These are phyloP conservation scores for Microdochium bolleyi DNA, from an alignment of 2,329 filamentous ascomycete species.

Conservation along the genomic window DNA sequence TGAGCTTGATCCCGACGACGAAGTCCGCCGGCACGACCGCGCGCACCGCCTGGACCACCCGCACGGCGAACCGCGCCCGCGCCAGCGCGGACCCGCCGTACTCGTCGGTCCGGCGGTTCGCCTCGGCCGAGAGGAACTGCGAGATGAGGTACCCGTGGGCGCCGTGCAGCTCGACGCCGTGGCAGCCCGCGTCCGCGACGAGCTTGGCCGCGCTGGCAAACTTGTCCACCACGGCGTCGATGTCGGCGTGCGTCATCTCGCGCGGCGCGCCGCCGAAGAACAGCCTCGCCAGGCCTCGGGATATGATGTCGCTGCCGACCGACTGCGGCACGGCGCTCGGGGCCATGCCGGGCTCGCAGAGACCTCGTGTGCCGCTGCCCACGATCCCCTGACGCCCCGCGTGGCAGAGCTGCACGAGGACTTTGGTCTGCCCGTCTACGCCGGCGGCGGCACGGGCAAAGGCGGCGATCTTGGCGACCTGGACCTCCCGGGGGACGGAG, in stretches of 20 bases:
- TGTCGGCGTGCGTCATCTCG: constrained; percentile 1
- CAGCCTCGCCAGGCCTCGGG: constrained; percentile 19
- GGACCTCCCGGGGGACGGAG: constrained; percentile 13
- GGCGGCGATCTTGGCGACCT: constrained; percentile 25
- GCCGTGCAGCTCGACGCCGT: constrained; percentile 2
- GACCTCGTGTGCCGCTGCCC: constrained; percentile 24
- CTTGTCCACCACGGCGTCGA: neutral
- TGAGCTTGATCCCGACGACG: constrained; percentile 44
- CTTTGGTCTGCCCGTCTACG: constrained; percentile 22
- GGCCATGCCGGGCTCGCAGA: constrained; percentile 28
- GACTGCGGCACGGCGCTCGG: constrained; percentile 32
- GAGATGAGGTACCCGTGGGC: constrained; percentile 2
- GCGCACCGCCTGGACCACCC: constrained; percentile 33
- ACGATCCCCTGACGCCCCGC: constrained; percentile 33
- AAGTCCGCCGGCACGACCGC: constrained; percentile 29
- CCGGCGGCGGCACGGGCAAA: constrained; percentile 22
- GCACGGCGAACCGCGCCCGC: constrained; percentile 37
- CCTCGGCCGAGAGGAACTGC: neutral
- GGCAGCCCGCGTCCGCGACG: constrained; percentile 1
- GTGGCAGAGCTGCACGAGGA: constrained; percentile 36
- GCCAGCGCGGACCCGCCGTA: constrained; percentile 43
- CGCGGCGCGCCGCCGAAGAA: constrained; percentile 36
- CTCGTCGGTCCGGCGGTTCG: constrained; percentile 33
- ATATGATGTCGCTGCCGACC: constrained; percentile 27
- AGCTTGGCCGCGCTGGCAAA: constrained; percentile 1